Evolutionary conservation across 1,284 basidiomycete species (phyloP).

Genomic region (Moesziomyces antarcticus): DNA sequence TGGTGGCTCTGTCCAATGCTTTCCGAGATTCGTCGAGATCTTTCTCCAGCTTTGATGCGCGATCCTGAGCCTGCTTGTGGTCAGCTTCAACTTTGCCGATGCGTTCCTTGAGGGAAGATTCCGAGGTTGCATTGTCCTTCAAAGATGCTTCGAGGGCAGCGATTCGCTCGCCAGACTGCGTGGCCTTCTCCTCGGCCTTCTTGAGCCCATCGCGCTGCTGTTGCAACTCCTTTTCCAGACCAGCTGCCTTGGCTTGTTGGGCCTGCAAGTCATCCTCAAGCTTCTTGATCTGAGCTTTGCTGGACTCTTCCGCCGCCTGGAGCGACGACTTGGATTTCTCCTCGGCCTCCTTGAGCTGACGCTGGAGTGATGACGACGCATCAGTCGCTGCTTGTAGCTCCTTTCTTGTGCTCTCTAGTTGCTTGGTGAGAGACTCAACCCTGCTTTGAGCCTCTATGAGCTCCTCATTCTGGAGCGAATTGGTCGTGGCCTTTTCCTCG

Average conservation of each 20-base stretch:
- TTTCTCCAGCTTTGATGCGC: constrained; percentile 22
- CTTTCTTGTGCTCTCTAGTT: constrained; percentile 22
- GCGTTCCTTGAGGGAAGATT: constrained; percentile 19
- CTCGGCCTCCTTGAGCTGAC: constrained; percentile 18
- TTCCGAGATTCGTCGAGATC: constrained; percentile 17
- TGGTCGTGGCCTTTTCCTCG: neutral
- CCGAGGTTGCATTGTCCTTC: constrained; percentile 5
- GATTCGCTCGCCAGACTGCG: constrained; percentile 4
- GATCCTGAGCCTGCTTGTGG: constrained; percentile 19
- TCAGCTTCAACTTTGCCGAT: constrained; percentile 15
- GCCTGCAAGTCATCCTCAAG: constrained; percentile 21
- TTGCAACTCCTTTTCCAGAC: constrained; percentile 23
- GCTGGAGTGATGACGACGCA: constrained; percentile 9
- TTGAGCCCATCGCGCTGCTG: constrained; percentile 24
- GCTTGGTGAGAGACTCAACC: constrained; percentile 10
- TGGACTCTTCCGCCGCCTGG: constrained; percentile 10
- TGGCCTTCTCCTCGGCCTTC: constrained; percentile 15
- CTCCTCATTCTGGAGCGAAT: constrained; percentile 8
- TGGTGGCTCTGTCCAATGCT: constrained; percentile 10
- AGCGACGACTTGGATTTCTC: constrained; percentile 13
- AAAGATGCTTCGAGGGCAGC: constrained; percentile 10
- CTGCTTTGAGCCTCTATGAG: constrained; percentile 16
- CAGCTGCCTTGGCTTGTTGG: constrained; percentile 16
- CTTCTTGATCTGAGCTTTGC: constrained; percentile 11
- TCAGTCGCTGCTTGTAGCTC: constrained; percentile 23